These are phyloP conservation scores for Hanseniaspora hatyaiensis DNA, from an alignment of 805 yeast genomes.

Conservation along the genomic window DNA sequence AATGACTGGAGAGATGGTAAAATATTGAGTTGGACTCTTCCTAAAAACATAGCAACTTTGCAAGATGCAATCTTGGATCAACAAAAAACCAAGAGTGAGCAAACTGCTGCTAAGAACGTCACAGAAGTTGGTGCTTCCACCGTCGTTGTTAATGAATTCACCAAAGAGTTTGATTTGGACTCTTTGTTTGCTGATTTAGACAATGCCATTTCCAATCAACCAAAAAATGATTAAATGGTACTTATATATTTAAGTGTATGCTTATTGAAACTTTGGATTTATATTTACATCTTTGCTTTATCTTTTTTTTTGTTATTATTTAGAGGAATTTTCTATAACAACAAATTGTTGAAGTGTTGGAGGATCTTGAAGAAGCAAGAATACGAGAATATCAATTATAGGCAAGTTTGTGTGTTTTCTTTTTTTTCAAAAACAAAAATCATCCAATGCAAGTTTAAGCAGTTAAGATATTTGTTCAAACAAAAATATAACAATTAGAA, in stretches of 20 bases:
- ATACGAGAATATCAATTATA: too few species aligned
- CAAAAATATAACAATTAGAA: constrained; percentile 14
- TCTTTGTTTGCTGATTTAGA: constrained; percentile 48
- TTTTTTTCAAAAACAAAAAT: too few species aligned
- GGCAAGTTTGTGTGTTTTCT: too few species aligned
- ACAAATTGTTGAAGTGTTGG: too few species aligned
- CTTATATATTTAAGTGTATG: constrained; percentile 21
- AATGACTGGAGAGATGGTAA: constrained; percentile 97
- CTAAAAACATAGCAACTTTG: constrained; percentile 41
- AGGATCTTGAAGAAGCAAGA: too few species aligned
- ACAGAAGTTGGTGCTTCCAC: constrained; percentile 31
- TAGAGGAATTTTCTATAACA: too few species aligned
- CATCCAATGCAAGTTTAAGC: too few species aligned
- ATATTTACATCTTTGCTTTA: too few species aligned
- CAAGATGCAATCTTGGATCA: constrained; percentile 22
- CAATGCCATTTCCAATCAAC: constrained; percentile 24
- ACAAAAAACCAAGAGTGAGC: constrained; percentile 32
- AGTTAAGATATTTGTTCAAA: neutral
- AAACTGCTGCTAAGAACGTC: too few species aligned
- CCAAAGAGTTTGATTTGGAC: constrained; percentile 86
- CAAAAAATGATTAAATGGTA: constrained; percentile 29
- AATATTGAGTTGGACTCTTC: constrained; percentile 79
- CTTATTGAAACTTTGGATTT: neutral
- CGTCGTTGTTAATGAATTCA: constrained; percentile 79
- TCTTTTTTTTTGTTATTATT: too few species aligned